Conservation (phyloP, 306 rosid species). For the Glycyrrhiza uralensis region DNA sequence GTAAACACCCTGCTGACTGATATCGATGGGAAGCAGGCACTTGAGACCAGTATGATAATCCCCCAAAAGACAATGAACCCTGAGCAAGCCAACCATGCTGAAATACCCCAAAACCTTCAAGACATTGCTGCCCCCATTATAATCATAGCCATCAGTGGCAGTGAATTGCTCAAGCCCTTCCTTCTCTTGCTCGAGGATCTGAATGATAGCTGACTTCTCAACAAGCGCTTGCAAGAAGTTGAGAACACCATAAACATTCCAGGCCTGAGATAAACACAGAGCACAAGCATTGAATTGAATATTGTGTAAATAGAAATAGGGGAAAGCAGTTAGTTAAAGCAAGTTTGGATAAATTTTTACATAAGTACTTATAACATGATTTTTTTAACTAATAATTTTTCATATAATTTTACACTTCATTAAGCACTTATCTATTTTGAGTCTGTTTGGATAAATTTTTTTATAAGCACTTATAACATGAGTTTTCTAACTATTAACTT, state of each 20-base stretch:
- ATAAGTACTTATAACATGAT: no score
- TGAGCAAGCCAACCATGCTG: slow-evolving; percentile 92
- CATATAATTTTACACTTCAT: no score
- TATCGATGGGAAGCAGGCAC: slow-evolving; percentile 77
- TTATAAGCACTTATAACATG: no score
- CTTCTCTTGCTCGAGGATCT: slow-evolving; percentile 89
- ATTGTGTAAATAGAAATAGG: not conserved
- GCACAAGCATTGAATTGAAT: not conserved
- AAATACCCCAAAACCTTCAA: slow-evolving; percentile 98
- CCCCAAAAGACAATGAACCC: slow-evolving; percentile 95
- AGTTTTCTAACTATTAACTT: no score
- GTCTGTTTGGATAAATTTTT: no score
- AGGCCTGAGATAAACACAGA: slow-evolving; percentile 42
- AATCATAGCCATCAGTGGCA: slow-evolving; percentile 86
- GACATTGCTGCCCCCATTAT: slow-evolving; percentile 89
- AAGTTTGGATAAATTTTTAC: no score
- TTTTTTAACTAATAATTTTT: no score
- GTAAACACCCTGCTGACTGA: slow-evolving; percentile 84
- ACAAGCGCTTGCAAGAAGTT: slow-evolving; percentile 94
- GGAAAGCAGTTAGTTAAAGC: no score
- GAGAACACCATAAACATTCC: slow-evolving; percentile 93
- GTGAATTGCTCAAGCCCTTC: slow-evolving; percentile 88
- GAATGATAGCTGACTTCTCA: slow-evolving; percentile 78
- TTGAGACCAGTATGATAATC: slow-evolving; percentile 93
- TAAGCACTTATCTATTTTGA: no score